Evolutionary conservation across 1,139 yeast genomes (phyloP).

Genomic region (Pneumocystis jirovecii): DNA sequence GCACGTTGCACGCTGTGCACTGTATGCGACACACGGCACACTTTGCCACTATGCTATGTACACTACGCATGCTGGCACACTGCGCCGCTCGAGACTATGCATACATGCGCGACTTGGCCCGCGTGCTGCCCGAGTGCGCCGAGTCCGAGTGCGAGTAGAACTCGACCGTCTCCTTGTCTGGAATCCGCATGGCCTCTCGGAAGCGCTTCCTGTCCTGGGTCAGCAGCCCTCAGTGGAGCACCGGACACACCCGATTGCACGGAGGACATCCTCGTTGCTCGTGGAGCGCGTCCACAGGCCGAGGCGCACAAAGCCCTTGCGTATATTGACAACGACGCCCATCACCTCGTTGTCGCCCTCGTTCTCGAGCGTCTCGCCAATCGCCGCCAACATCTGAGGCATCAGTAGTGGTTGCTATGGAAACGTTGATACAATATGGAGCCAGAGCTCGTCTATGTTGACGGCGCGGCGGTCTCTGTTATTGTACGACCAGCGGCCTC

Average conservation of each 20-base stretch:
- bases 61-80: not conserved
- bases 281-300: slow-evolving; percentile 89
- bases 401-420: not conserved
- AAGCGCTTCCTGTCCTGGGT: slow-evolving; percentile 27
- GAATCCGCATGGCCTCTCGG: slow-evolving; percentile 60
- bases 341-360: slow-evolving; percentile 53
- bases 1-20: no score
- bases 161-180: slow-evolving; percentile 57
- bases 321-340: slow-evolving; percentile 83
- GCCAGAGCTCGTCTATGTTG: slow-evolving; percentile 83
- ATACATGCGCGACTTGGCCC: slow-evolving; percentile 15
- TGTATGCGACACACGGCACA: no score
- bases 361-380: slow-evolving; percentile 83
- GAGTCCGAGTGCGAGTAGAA: slow-evolving; percentile 44
- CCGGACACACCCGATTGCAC: slow-evolving; percentile 38
- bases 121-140: slow-evolving; percentile 16
- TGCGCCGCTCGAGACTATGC: not conserved
- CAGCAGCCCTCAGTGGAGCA: no score
- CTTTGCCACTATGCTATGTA: no score
- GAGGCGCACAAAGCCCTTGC: slow-evolving; percentile 69
- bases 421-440: slow-evolving; percentile 21
- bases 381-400: slow-evolving; percentile 51
- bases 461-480: slow-evolving; percentile 46
- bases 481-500: slow-evolving; percentile 89
- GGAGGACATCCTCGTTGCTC: slow-evolving; percentile 38